A percentile compares a stretch with the other conserved stretches of the same genome.
Evolutionary conservation across 1,284 basidiomycete genomes (phyloP).

Genomic region (Volvariella volvacea): DNA sequence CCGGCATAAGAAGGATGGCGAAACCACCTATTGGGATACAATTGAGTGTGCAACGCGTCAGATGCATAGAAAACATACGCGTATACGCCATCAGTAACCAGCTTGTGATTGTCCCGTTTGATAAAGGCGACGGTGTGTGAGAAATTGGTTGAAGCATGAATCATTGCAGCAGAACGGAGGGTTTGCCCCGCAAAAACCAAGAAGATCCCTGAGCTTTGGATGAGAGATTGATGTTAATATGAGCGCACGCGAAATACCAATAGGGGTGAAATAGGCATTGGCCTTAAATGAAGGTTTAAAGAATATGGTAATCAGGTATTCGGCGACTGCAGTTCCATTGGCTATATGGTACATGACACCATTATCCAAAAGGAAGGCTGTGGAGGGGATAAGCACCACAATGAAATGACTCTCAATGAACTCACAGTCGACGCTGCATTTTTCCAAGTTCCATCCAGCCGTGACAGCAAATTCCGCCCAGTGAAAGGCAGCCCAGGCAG

Average conservation of each 20-base stretch:
- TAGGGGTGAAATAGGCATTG: conserved; percentile 41
- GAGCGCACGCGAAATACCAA: conserved; percentile 38
- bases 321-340: conserved; percentile 70
- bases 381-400: conserved; percentile 4
- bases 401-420: conserved; percentile 11
- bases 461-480: conserved; percentile 94
- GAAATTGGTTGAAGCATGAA: conserved; percentile 91
- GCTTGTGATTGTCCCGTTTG: conserved; percentile 68
- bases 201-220: conserved; percentile 42
- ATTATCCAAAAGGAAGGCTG: conserved; percentile 94
- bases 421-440: conserved; percentile 91
- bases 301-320: conserved; percentile 74
- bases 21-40: conserved; percentile 52
- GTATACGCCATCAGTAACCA: conserved; percentile 86
- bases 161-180: conserved; percentile 88
- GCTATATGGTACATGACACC: conserved; percentile 83
- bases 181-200: conserved; percentile 70
- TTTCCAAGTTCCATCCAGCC: conserved; percentile 90
- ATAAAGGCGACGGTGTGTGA: conserved; percentile 79
- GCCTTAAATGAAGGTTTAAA: conserved; percentile 58
- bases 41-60: neutral
- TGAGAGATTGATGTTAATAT: conserved; percentile 6
- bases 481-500: conserved; percentile 83
- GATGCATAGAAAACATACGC: conserved; percentile 40
- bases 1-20: conserved; percentile 97